Conservation (phyloP, 129 eudicot species). For the carrot (Daucus carota) region DNA sequence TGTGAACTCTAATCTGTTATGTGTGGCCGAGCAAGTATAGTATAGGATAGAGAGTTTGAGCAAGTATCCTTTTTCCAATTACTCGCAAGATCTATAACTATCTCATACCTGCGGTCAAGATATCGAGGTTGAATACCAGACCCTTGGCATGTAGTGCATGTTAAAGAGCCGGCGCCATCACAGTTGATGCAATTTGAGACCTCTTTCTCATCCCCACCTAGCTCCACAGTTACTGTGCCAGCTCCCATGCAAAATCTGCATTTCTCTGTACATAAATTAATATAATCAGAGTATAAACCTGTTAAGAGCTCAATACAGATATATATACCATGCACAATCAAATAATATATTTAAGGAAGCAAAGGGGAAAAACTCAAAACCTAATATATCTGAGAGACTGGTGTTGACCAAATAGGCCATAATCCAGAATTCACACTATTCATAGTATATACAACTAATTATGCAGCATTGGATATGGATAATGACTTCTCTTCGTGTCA, state of each 20-base stretch:
- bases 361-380: background rate
- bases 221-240: constrained; percentile 73
- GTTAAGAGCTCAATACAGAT: background rate
- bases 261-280: constrained; percentile 37
- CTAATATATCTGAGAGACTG: background rate
- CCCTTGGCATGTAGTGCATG: constrained; percentile 99
- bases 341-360: background rate
- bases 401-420: background rate
- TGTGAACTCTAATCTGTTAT: background rate
- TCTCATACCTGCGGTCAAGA: constrained; percentile 84
- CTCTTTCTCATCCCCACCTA: constrained; percentile 90
- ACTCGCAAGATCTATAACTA: background rate
- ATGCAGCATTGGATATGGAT: background rate
- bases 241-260: constrained; percentile 91
- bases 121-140: constrained; percentile 93
- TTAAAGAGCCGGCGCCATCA: constrained; percentile 80
- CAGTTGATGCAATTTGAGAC: constrained; percentile 87
- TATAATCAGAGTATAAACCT: background rate
- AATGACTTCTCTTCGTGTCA: background rate
- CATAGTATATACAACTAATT: background rate
- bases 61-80: background rate
- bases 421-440: background rate
- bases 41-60: background rate
- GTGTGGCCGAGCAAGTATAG: background rate
- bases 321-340: background rate